Conservation (phyloP, 805 yeast genomes). For the Candida lessepsii region DNA sequence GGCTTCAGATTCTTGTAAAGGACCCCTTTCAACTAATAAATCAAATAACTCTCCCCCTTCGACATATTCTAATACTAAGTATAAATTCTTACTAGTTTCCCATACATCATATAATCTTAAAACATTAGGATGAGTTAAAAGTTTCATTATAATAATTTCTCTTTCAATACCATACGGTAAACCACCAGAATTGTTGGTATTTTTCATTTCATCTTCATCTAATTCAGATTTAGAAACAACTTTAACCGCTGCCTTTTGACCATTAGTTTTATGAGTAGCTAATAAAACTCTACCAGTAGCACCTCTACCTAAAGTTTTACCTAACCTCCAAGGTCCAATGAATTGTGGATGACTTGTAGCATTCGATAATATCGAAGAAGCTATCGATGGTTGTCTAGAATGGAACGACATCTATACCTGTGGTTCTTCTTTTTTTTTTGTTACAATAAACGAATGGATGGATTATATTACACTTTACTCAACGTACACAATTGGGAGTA, state of each 20-base stretch:
- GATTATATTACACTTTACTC: not conserved
- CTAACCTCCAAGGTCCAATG: slow-evolving; percentile 83
- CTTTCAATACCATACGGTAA: slow-evolving; percentile 95
- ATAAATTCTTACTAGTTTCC: slow-evolving; percentile 92
- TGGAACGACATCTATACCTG: slow-evolving; percentile 43
- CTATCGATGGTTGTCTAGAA: slow-evolving; percentile 60
- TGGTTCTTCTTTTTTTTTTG: too few species aligned
- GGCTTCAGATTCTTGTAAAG: slow-evolving; percentile 70
- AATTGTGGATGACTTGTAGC: slow-evolving; percentile 45
- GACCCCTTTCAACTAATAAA: slow-evolving; percentile 67
- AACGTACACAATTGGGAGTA: not conserved
- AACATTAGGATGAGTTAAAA: slow-evolving; percentile 90
- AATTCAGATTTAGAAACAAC: slow-evolving; percentile 69
- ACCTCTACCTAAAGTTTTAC: slow-evolving; percentile 77
- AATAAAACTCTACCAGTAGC: slow-evolving; percentile 78
- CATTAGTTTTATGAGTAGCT: slow-evolving; percentile 66
- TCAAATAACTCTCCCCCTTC: slow-evolving; percentile 89
- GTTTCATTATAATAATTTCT: slow-evolving; percentile 95
- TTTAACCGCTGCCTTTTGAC: slow-evolving; percentile 80
- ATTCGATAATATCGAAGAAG: slow-evolving; percentile 52
- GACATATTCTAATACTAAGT: slow-evolving; percentile 74
- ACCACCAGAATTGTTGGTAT: slow-evolving; percentile 32
- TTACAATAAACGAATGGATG: slow-evolving; percentile 13
- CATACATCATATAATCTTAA: slow-evolving; percentile 94
- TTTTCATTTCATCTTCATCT: slow-evolving; percentile 36